Evolutionary conservation across 1,284 basidiomycete species (phyloP), one percentile per base, ranked within the genome.

Genomic region (Boletus smithii): DNA sequence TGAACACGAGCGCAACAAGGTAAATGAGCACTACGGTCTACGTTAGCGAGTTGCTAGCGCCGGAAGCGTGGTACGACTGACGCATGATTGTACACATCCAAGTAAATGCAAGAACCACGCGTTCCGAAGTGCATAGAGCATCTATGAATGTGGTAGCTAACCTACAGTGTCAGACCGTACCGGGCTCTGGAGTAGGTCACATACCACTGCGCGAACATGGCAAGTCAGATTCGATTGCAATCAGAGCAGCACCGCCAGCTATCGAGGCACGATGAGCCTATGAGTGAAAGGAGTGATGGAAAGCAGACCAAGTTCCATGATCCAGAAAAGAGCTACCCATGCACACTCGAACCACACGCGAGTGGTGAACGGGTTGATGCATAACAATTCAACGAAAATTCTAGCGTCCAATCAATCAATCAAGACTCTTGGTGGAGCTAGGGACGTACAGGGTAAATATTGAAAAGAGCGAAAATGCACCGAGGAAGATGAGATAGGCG

Each of bases 261-360:
- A 44, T 29, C 18, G 36, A 23, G 47, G 49, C 4, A 56, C 20
- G 42, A 26, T 60, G 37, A 59, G 39, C 24, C 10, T 10, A 31
- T 20, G 45, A 36, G 18, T 2, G 23, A 22, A 33, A 44, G 14
- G 6, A 16, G 5, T 4, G 30, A 43, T 13, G 30, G 31, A 23
- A 17, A 29, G 65, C 80, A 33, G 60, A 89, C 87, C 74, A 8
- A 88, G 66, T 50, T 85, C 71, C 63, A 87, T 62, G 16, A 77
- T 36, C 63, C 76, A 81, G 57, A 83, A 80, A 7, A 81, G 24
- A 1, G 71, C 68, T 34, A 81, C 65, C 86, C 86, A 89, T 20
- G 65, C 45, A 54, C 75, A 76, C 61, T 89, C 86, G 53, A 87
- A 81, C 81, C 82, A 86, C n/a, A 88, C 77, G 11, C 73, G 75